Evolutionary conservation across 139 green algal species (phyloP).

Genomic region (Trebouxia sp.): DNA sequence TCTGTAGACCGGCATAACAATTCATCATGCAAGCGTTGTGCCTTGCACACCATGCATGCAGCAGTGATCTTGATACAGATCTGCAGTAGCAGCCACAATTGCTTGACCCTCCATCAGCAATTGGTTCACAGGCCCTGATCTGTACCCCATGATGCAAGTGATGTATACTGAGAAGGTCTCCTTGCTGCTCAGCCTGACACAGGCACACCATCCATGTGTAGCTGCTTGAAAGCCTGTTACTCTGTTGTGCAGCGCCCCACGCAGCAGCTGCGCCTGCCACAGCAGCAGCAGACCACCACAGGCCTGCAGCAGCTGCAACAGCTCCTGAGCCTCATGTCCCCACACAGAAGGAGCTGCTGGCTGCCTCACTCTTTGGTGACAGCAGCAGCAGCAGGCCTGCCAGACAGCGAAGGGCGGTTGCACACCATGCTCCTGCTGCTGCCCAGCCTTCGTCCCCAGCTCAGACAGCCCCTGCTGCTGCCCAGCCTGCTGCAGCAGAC

Average conservation of each 20-base stretch:
- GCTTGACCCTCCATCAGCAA: too few relatives aligned
- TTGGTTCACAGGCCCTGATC: too few relatives aligned
- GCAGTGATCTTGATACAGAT: too few relatives aligned
- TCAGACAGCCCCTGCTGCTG: constrained; percentile 1
- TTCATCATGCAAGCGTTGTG: too few relatives aligned
- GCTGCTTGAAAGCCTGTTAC: too few relatives aligned
- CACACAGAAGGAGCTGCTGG: constrained; percentile 46
- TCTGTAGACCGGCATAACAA: too few relatives aligned
- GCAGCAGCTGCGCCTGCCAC: neutral
- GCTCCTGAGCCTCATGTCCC: neutral
- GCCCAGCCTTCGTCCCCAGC: neutral
- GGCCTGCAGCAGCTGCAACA: neutral
- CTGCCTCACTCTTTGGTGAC: constrained; percentile 55
- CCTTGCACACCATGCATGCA: too few relatives aligned
- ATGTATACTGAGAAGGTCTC: too few relatives aligned
- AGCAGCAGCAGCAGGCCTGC: constrained; percentile 22
- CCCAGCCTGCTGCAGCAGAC: constrained; percentile 21
- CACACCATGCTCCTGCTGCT: neutral
- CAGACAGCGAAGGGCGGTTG: neutral
- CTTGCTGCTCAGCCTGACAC: too few relatives aligned
- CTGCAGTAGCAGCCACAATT: too few relatives aligned
- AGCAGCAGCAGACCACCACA: neutral
- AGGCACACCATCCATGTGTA: too few relatives aligned
- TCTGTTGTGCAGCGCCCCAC: constrained; percentile 7
- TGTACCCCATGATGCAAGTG: too few relatives aligned